These are phyloP conservation scores for Rhodosporidiobolus odoratus DNA, from an alignment of 768 basidiomycete genomes.

Conservation along the genomic window DNA sequence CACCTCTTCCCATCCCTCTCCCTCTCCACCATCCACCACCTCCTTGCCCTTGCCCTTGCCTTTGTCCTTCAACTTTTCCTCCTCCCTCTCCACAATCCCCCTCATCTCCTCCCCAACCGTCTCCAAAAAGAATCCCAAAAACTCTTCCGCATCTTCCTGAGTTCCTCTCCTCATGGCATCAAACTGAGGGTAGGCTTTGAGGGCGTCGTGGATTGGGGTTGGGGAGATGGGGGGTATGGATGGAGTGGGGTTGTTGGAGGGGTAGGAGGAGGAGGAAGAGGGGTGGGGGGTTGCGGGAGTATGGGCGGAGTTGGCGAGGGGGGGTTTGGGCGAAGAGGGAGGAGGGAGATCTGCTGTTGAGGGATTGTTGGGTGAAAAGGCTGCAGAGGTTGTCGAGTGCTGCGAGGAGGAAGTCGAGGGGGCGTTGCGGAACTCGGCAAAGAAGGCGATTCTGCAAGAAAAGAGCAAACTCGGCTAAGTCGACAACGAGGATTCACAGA, in stretches of 20 bases:
- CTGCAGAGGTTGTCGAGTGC: slow-evolving; percentile 45
- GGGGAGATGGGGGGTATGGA: slow-evolving; percentile 52
- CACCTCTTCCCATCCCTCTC: slow-evolving; percentile 86
- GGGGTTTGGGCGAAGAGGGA: slow-evolving; percentile 19
- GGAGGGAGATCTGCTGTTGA: too few relatives aligned
- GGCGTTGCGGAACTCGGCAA: slow-evolving; percentile 62
- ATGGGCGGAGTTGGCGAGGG: slow-evolving; percentile 14
- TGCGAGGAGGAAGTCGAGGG: neutral
- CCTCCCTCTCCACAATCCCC: slow-evolving; percentile 40
- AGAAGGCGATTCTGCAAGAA: slow-evolving; percentile 53
- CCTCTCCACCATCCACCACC: slow-evolving; percentile 43
- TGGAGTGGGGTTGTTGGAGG: slow-evolving; percentile 41
- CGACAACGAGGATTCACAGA: too few relatives aligned
- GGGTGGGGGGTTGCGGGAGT: slow-evolving; percentile 46
- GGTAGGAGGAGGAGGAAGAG: slow-evolving; percentile 37
- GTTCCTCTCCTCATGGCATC: slow-evolving; percentile 89
- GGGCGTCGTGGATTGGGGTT: slow-evolving; percentile 78
- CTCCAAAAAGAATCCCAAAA: slow-evolving; percentile 93
- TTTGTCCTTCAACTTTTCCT: slow-evolving; percentile 7
- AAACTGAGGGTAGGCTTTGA: slow-evolving; percentile 89
- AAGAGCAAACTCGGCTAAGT: slow-evolving; percentile 53
- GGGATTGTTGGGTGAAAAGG: too few relatives aligned
- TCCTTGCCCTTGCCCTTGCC: slow-evolving; percentile 38
- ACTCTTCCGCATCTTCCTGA: slow-evolving; percentile 98
- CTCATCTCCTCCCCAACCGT: slow-evolving; percentile 88